Evolutionary conservation across 164 flowering plant genomes (phyloP).

Genomic region (Aristolochia fimbriata): DNA sequence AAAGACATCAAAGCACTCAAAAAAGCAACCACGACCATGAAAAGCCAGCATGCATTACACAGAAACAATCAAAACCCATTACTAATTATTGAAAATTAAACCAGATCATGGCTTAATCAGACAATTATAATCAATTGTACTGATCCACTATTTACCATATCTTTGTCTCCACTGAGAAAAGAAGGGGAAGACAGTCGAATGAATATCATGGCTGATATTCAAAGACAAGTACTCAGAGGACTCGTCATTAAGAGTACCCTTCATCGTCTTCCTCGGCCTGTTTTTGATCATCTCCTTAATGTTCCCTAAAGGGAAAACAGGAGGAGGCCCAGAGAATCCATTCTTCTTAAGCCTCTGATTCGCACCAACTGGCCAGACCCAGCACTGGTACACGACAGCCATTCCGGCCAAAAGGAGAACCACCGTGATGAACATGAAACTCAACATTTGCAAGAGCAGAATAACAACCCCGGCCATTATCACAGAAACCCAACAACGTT

Average conservation of each 20-base stretch:
- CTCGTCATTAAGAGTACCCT: no score
- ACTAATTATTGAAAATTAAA: no score
- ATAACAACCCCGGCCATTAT: slow-evolving; percentile 4
- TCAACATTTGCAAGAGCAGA: slow-evolving; percentile 6
- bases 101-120: no score
- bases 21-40: no score
- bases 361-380: slow-evolving; percentile 38
- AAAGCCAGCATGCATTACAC: no score
- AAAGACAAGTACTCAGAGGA: background rate
- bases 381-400: slow-evolving; percentile 20
- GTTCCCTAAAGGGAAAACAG: slow-evolving; percentile 78
- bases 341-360: slow-evolving; percentile 27
- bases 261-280: slow-evolving; percentile 1
- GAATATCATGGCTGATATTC: slow-evolving; percentile 49
- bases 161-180: slow-evolving; percentile 55
- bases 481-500: no score
- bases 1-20: background rate
- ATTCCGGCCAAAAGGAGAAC: slow-evolving; percentile 11
- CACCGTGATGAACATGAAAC: slow-evolving; percentile 10
- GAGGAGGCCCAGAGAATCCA: slow-evolving; percentile 75
- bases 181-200: slow-evolving; percentile 59
- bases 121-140: no score
- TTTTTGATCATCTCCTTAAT: slow-evolving; percentile 42
- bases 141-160: slow-evolving; percentile 42
- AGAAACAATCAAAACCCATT: no score